Evolutionary conservation across 1,284 basidiomycete species (phyloP).

Genomic region (Sutorius eximius): DNA sequence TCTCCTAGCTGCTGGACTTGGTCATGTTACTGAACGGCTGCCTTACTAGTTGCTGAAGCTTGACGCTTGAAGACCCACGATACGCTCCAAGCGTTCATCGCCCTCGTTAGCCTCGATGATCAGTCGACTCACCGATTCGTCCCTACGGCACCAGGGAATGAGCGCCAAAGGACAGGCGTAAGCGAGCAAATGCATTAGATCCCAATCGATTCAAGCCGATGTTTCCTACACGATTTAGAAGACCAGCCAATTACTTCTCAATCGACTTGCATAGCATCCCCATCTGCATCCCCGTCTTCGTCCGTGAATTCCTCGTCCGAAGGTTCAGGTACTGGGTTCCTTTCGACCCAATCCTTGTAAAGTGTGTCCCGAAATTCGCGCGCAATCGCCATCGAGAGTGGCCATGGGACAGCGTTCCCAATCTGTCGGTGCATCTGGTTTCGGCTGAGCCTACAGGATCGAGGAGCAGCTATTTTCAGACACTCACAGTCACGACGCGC

Average conservation of each 20-base stretch:
- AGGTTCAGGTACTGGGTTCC: constrained; percentile 12
- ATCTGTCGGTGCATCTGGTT: constrained; percentile 72
- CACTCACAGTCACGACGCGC: constrained; percentile 58
- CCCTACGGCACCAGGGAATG: neutral
- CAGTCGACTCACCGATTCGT: neutral
- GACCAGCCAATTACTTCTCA: constrained; percentile 8
- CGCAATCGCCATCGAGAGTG: constrained; percentile 59
- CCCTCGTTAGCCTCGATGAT: neutral
- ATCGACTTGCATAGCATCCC: constrained; percentile 32
- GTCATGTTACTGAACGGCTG: neutral
- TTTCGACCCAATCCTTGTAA: constrained; percentile 49
- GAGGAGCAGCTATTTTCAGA: neutral
- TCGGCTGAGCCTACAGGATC: constrained; percentile 2
- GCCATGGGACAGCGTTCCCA: constrained; percentile 74
- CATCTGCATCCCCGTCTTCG: neutral
- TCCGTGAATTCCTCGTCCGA: constrained; percentile 9
- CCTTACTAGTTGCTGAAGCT: neutral
- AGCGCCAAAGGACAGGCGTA: neutral
- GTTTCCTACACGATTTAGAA: neutral
- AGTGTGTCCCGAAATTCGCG: constrained; percentile 52
- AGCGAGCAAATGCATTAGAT: neutral
- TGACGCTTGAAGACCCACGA: no score
- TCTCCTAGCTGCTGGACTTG: neutral
- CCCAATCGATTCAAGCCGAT: neutral
- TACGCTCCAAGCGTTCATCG: neutral